phyloP scores from a whole-genome alignment of 1,284 basidiomycete genomes.

The Ustilago hordei region DNA sequence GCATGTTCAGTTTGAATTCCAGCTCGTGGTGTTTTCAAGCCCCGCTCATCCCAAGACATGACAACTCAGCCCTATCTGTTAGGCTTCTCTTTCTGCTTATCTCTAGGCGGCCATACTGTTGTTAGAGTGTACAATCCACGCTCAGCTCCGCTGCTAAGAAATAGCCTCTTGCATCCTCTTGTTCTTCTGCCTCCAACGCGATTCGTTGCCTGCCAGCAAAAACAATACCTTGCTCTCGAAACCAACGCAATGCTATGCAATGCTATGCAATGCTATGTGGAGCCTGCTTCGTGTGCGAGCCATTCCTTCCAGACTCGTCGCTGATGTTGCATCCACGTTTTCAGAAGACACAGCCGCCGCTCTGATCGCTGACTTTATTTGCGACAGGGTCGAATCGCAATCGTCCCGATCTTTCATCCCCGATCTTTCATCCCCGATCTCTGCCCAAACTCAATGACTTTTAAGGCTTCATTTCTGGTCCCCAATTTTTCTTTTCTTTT shows the following conservation, averaged over 20 bases:
- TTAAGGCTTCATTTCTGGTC: not conserved
- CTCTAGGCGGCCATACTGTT: not conserved
- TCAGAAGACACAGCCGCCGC: not conserved
- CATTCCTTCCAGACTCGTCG: too few relatives aligned
- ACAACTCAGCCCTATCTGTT: not conserved
- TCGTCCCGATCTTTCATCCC: not conserved
- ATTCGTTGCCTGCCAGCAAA: not conserved
- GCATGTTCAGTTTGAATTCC: too few relatives aligned
- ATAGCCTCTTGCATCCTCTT: not conserved
- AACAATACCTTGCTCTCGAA: not conserved
- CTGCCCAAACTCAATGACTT: not conserved
- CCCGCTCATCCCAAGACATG: not conserved
- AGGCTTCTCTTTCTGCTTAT: not conserved
- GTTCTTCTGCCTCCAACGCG: not conserved
- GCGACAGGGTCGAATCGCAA: not conserved
- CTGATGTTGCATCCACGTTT: too few relatives aligned
- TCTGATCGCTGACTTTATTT: not conserved
- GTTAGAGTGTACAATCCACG: not conserved
- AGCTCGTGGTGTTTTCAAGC: too few relatives aligned
- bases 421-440: not conserved
- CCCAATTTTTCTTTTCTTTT: not conserved
- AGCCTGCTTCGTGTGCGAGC: not conserved
- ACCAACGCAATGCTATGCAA: not conserved
- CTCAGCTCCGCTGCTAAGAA: constrained; percentile 2
- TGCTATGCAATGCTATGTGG: constrained; percentile 2